Evolutionary conservation across 1,284 basidiomycete genomes (phyloP).

Genomic region (Ustilago nuda): DNA sequence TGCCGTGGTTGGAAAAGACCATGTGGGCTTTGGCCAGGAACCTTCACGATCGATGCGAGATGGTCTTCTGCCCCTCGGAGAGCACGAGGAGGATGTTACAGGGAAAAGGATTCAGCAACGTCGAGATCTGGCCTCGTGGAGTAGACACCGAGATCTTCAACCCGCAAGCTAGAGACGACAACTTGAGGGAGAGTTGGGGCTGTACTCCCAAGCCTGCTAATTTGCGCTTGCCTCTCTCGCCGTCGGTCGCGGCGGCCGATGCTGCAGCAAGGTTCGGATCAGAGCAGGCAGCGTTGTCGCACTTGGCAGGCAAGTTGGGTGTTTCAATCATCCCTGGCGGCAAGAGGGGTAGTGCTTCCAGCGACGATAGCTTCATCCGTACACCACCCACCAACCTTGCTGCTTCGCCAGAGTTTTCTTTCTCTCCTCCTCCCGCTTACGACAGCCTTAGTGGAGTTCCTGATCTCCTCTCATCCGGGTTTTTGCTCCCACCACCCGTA

Average conservation of each 20-base stretch:
- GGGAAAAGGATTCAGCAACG: conserved; percentile 71
- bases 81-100: conserved; percentile 73
- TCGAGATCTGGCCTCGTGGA: conserved; percentile 73
- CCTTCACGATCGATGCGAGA: conserved; percentile 67
- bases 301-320: conserved; percentile 54
- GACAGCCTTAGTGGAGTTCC: conserved; percentile 62
- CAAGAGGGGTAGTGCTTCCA: background rate
- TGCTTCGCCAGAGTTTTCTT: conserved; percentile 59
- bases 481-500: conserved; percentile 60
- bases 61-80: conserved; percentile 74
- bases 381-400: conserved; percentile 68
- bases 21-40: conserved; percentile 69
- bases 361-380: conserved; percentile 68
- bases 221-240: conserved; percentile 66
- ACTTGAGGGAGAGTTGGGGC: conserved; percentile 72
- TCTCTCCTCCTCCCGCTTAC: conserved; percentile 64
- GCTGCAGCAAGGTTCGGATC: conserved; percentile 27
- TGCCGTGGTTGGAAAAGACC: conserved; percentile 72
- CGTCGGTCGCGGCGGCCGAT: conserved; percentile 43
- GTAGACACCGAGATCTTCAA: conserved; percentile 58
- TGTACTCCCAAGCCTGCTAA: conserved; percentile 59
- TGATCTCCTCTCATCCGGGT: conserved; percentile 41
- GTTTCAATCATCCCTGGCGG: conserved; percentile 23
- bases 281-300: conserved; percentile 41
- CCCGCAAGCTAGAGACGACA: conserved; percentile 70